A percentile compares a stretch with the other conserved stretches of the same genome.
phyloP scores from a whole-genome alignment of 306 rosid genomes.

The Dryas drummondii region DNA sequence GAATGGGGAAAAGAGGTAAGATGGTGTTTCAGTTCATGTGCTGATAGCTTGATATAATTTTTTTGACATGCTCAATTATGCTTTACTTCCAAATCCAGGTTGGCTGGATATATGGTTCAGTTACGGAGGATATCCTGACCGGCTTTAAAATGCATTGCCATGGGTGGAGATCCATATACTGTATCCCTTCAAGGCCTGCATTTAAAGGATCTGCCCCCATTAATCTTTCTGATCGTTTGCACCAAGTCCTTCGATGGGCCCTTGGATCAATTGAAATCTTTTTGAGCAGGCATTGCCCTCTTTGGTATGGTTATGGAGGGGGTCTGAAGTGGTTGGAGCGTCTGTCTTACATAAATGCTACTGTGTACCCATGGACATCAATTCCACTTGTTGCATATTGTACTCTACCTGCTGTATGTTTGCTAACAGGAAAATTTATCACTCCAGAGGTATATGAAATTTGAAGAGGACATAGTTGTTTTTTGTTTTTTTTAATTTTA shows the following conservation, averaged over 20 bases:
- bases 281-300: constrained; percentile 70
- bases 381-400: constrained; percentile 70
- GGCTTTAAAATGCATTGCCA: constrained; percentile 81
- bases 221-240: constrained; percentile 51
- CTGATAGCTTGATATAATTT: not conserved
- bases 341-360: constrained; percentile 62
- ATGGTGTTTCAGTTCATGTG: not conserved
- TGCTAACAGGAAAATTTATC: constrained; percentile 69
- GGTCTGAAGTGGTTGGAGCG: constrained; percentile 68
- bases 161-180: constrained; percentile 81
- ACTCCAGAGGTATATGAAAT: constrained; percentile 56
- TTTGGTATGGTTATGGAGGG: constrained; percentile 80
- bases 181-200: constrained; percentile 56
- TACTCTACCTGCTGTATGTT: constrained; percentile 66
- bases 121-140: constrained; percentile 63
- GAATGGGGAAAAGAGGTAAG: constrained; percentile 88
- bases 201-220: constrained; percentile 49
- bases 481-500: not conserved
- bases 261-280: constrained; percentile 75
- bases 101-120: constrained; percentile 84
- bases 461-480: not conserved
- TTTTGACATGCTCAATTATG: not conserved
- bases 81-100: constrained; percentile 38
- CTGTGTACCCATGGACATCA: constrained; percentile 68
- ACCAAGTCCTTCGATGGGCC: constrained; percentile 66